Percentiles rank a stretch among this genome's conserved stretches.
phyloP scores from a whole-genome alignment of 1,139 yeast species.

The Geotrichum reessii region DNA sequence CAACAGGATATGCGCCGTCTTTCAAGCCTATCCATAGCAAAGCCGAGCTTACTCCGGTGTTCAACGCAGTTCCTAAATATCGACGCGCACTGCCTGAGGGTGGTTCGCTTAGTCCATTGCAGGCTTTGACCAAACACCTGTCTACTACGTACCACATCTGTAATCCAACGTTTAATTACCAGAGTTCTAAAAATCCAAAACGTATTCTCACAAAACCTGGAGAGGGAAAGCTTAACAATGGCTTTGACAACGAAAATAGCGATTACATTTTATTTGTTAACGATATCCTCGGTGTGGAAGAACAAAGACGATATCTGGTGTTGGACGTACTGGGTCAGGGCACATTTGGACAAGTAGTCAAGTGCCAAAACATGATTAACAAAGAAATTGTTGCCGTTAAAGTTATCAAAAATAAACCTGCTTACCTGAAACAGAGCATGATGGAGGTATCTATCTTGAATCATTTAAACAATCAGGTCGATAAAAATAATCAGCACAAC shows the following conservation, averaged over 20 bases:
- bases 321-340: conserved; percentile 92
- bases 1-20: conserved; percentile 38
- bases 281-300: conserved; percentile 85
- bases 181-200: conserved; percentile 80
- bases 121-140: conserved; percentile 72
- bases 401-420: conserved; percentile 88
- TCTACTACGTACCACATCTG: conserved; percentile 81
- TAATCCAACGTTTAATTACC: conserved; percentile 81
- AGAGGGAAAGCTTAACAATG: conserved; percentile 76
- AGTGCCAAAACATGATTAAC: conserved; percentile 85
- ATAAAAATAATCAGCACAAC: conserved; percentile 62
- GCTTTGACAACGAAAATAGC: conserved; percentile 80
- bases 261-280: conserved; percentile 92
- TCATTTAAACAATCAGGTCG: conserved; percentile 66
- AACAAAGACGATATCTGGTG: conserved; percentile 76
- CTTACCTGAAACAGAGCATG: conserved; percentile 83
- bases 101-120: conserved; percentile 76
- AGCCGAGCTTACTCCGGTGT: conserved; percentile 57
- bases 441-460: conserved; percentile 87
- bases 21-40: conserved; percentile 42
- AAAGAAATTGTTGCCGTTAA: conserved; percentile 92
- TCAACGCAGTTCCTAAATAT: conserved; percentile 64
- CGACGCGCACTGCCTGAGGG: conserved; percentile 77
- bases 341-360: conserved; percentile 97
- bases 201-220: conserved; percentile 89